phyloP scores from a whole-genome alignment of 1,284 basidiomycete species.

The Fomitopsis palustris region DNA sequence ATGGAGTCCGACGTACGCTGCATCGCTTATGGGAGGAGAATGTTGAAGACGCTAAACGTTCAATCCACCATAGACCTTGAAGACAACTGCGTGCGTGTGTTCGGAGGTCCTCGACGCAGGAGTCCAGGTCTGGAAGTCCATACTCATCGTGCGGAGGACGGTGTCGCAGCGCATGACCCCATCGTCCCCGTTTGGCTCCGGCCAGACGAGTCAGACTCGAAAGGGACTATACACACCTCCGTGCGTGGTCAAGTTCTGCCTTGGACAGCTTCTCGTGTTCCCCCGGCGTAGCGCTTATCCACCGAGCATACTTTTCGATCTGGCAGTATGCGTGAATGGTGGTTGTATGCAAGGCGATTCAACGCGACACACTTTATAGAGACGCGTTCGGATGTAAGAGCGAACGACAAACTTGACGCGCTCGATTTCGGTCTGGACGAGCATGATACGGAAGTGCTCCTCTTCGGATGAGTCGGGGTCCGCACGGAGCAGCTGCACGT shows the following conservation, averaged over 20 bases:
- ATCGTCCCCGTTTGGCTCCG: too few species aligned
- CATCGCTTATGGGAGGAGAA: too few species aligned
- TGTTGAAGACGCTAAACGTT: too few species aligned
- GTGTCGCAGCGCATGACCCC: too few species aligned
- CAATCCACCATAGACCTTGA: too few species aligned
- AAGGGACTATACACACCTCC: conserved; percentile 41
- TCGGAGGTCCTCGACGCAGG: too few species aligned
- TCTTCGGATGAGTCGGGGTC: conserved; percentile 84
- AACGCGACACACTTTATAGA: conserved; percentile 67
- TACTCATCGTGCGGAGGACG: too few species aligned
- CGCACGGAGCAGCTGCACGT: conserved; percentile 63
- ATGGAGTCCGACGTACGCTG: too few species aligned
- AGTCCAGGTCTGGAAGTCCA: too few species aligned
- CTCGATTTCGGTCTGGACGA: conserved; percentile 91
- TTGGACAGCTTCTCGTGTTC: conserved; percentile 72
- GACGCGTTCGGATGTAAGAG: conserved; percentile 81
- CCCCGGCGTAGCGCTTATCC: conserved; percentile 65
- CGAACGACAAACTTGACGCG: conserved; percentile 87
- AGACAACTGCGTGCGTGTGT: too few species aligned
- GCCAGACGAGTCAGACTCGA: not conserved
- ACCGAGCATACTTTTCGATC: conserved; percentile 85
- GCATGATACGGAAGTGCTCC: conserved; percentile 86
- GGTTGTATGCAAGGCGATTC: not conserved
- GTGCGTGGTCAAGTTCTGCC: conserved; percentile 77
- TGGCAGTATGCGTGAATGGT: conserved; percentile 26